Evolutionary conservation across 805 yeast species (phyloP), one percentile per base, ranked within the genome.

Genomic region (Saccharomycopsis fermentans): DNA sequence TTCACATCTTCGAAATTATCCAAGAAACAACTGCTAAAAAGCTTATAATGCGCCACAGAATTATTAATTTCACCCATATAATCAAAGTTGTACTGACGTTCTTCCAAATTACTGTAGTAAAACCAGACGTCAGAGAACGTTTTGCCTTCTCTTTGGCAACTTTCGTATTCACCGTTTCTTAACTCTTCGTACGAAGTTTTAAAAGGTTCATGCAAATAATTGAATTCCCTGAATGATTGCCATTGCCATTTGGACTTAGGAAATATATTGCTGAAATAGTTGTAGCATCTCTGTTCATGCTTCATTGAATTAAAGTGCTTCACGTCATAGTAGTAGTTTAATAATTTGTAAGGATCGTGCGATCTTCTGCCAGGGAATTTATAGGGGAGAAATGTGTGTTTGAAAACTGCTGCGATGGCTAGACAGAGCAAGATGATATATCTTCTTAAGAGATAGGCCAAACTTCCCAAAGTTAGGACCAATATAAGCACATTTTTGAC

Each of bases 41-140:
- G 53, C 54, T 60, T 63, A 19, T 60, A 58, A 53, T 63, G 65
- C n/a, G 62, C 58, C 37, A 63, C 55, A 2, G 60, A 21, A 19
- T 55, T 57, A 14, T 48, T 32, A 9, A 63, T 55, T 26, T 54
- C 59, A 5, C 52, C 34, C 47, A 62, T 63, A 47, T 58, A 56
- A 29, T 59, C 59, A 29, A 47, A 56, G 36, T 60, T 61, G 32
- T 61, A 55, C 35, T 61, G 59, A 29, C 32, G 56, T 54, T 61
- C 61, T 29, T 62, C 63, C 40, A 43, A 51, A 57, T 60, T 58
- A 27, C 59, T 56, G 34, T 58, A 58, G 32, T 52, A 47, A 52
- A 62, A 58, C 62, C 60, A 58, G 6, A 58, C 40, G 24, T 62
- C 63, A 27, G 61, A 54, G 27, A 60, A 58, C 36, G 62, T 60